Conservation (phyloP, 805 yeast genomes). For the Candida patagonica region DNA sequence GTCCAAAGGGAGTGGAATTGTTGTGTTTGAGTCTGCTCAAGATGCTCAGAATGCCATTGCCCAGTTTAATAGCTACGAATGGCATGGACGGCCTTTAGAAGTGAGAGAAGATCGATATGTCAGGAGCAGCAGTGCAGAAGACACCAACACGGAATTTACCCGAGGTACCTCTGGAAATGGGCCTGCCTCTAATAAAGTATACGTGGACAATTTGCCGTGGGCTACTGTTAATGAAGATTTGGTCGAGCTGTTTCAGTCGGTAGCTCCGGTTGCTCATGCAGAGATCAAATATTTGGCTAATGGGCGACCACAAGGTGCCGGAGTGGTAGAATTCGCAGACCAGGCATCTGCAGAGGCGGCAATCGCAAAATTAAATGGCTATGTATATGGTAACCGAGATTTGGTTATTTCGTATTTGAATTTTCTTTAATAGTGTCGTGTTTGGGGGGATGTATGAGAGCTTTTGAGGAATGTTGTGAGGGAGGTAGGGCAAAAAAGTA, state of each 20-base stretch:
- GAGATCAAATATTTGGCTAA: slow-evolving; percentile 55
- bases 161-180: slow-evolving; percentile 57
- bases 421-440: slow-evolving; percentile 14
- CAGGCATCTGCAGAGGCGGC: slow-evolving; percentile 65
- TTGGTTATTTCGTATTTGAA: slow-evolving; percentile 61
- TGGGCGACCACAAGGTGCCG: slow-evolving; percentile 72
- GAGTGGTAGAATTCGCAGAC: slow-evolving; percentile 70
- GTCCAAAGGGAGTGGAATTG: slow-evolving; percentile 82
- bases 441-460: not conserved
- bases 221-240: slow-evolving; percentile 82
- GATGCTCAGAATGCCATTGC: slow-evolving; percentile 67
- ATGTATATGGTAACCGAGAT: slow-evolving; percentile 76
- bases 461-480: not conserved
- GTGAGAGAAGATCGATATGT: slow-evolving; percentile 62
- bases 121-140: slow-evolving; percentile 10
- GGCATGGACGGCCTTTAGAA: slow-evolving; percentile 71
- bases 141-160: slow-evolving; percentile 38
- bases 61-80: slow-evolving; percentile 54
- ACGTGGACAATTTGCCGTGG: slow-evolving; percentile 74
- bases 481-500: not conserved
- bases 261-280: slow-evolving; percentile 67
- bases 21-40: slow-evolving; percentile 53
- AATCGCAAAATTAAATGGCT: slow-evolving; percentile 63
- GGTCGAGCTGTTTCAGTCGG: slow-evolving; percentile 73
- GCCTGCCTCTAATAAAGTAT: slow-evolving; percentile 50